These are phyloP conservation scores for Mixia osmundae DNA, from an alignment of 1,284 basidiomycete genomes.

Conservation along the genomic window DNA sequence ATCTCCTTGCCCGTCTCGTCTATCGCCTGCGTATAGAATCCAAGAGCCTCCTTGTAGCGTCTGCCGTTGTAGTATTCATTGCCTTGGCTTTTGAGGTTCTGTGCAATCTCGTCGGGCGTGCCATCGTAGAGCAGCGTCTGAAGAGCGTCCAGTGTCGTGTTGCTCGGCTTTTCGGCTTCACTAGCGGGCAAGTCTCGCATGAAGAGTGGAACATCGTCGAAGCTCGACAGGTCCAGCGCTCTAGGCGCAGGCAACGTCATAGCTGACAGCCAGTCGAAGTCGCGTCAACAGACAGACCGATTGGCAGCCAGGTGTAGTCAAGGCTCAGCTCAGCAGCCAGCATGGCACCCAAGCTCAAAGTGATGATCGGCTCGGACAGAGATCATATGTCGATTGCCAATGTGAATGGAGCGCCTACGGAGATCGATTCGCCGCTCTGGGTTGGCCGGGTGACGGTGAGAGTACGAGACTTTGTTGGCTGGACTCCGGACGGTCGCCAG, in stretches of 20 bases:
- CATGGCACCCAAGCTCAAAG: too few species aligned
- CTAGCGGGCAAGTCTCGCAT: slow-evolving; percentile 55
- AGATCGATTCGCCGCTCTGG: slow-evolving; percentile 24
- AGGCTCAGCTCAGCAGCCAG: too few species aligned
- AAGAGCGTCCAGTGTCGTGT: slow-evolving; percentile 51
- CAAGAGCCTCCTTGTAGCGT: slow-evolving; percentile 59
- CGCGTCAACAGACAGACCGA: too few species aligned
- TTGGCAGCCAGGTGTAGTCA: too few species aligned
- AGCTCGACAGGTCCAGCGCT: neutral
- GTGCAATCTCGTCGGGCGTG: slow-evolving; percentile 72
- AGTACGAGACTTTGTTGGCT: slow-evolving; percentile 22
- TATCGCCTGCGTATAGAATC: slow-evolving; percentile 75
- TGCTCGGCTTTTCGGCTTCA: slow-evolving; percentile 33
- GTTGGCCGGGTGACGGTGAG: slow-evolving; percentile 24
- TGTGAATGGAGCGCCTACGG: too few species aligned
- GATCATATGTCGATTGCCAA: too few species aligned
- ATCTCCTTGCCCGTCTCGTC: slow-evolving; percentile 43
- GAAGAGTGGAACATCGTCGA: slow-evolving; percentile 42
- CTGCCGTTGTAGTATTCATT: slow-evolving; percentile 81
- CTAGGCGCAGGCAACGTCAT: too few species aligned
- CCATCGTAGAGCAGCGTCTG: slow-evolving; percentile 72
- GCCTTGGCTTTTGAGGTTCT: slow-evolving; percentile 83
- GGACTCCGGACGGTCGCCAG: slow-evolving; percentile 15
- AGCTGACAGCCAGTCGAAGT: too few species aligned
- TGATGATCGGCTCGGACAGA: too few species aligned